Conservation (phyloP, 208 protist species). For the Plasmodiophora brassicae region DNA sequence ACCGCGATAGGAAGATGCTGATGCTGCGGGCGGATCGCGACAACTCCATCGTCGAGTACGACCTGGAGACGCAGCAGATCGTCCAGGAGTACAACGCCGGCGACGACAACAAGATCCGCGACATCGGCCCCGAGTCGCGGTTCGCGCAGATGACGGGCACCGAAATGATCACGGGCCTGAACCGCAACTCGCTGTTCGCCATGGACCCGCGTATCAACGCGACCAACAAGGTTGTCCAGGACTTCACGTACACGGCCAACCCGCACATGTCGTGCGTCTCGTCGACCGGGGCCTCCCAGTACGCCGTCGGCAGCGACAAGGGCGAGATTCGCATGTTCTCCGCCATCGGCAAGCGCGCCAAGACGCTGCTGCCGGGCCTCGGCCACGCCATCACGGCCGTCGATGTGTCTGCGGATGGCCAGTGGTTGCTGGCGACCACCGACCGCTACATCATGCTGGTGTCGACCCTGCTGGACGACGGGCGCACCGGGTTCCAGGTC, state of each 20-base stretch:
- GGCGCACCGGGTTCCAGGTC: constrained; percentile 45
- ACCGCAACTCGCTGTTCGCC: constrained; percentile 32
- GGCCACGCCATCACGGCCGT: constrained; percentile 47
- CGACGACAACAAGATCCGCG: background rate
- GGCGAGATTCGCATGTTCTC: constrained; percentile 54
- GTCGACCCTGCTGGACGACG: background rate
- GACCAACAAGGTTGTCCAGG: background rate
- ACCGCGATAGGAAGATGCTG: constrained; percentile 47
- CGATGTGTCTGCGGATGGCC: constrained; percentile 43
- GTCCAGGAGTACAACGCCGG: constrained; percentile 43
- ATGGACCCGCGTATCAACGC: constrained; percentile 36
- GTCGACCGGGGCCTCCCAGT: constrained; percentile 28
- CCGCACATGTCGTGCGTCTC: constrained; percentile 35
- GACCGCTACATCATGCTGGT: constrained; percentile 43
- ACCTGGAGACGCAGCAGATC: constrained; percentile 45
- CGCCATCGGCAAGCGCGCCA: constrained; percentile 40
- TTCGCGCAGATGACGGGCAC: constrained; percentile 11
- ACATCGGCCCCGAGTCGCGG: constrained; percentile 40
- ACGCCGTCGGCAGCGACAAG: constrained; percentile 40
- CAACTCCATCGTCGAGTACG: constrained; percentile 35
- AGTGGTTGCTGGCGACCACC: constrained; percentile 48
- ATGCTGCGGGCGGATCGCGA: constrained; percentile 15
- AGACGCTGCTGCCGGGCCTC: constrained; percentile 48
- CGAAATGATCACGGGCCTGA: constrained; percentile 41
- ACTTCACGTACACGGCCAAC: constrained; percentile 32